phyloP scores from a whole-genome alignment of 23 red algal species.

The Gracilaria gracilis region DNA sequence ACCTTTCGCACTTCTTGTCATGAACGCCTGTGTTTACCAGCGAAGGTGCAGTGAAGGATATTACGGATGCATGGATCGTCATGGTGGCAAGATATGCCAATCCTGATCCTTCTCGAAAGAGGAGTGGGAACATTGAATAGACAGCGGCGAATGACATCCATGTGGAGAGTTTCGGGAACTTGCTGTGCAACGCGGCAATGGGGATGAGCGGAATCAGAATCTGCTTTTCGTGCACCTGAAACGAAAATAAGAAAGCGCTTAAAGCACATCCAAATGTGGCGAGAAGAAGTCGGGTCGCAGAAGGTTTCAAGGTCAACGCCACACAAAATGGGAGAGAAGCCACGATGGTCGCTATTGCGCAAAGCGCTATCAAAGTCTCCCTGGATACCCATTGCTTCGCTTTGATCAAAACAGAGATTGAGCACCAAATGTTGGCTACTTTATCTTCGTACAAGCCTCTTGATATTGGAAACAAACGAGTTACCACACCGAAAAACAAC shows the following conservation, averaged over 20 bases:
- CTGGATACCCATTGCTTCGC: slow-evolving; percentile 3
- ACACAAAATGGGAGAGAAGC: slow-evolving; percentile 82
- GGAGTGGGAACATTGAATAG: slow-evolving; percentile 74
- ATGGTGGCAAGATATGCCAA: slow-evolving; percentile 50
- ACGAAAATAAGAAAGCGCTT: slow-evolving; percentile 84
- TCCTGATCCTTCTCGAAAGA: slow-evolving; percentile 68
- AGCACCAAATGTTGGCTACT: slow-evolving; percentile 98
- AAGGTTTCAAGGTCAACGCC: slow-evolving; percentile 38
- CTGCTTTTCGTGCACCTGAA: slow-evolving; percentile 99
- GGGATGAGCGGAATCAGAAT: slow-evolving; percentile 85
- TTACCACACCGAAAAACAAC: slow-evolving; percentile 31
- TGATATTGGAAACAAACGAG: slow-evolving; percentile 83
- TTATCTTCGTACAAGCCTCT: slow-evolving; percentile 98
- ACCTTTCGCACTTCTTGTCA: neutral
- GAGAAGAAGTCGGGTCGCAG: slow-evolving; percentile 42
- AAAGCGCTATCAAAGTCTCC: slow-evolving; percentile 31
- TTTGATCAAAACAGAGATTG: slow-evolving; percentile 60
- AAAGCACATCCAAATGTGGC: slow-evolving; percentile 73
- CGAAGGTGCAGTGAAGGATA: neutral
- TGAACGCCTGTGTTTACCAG: neutral
- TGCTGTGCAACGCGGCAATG: slow-evolving; percentile 34
- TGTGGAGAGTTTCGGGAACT: slow-evolving; percentile 37
- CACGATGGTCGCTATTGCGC: slow-evolving; percentile 40
- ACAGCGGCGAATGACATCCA: slow-evolving; percentile 64
- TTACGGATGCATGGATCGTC: slow-evolving; percentile 35